These are phyloP conservation scores for Thermochaetoides dissita DNA, from an alignment of 2,329 filamentous ascomycete genomes.

Conservation along the genomic window DNA sequence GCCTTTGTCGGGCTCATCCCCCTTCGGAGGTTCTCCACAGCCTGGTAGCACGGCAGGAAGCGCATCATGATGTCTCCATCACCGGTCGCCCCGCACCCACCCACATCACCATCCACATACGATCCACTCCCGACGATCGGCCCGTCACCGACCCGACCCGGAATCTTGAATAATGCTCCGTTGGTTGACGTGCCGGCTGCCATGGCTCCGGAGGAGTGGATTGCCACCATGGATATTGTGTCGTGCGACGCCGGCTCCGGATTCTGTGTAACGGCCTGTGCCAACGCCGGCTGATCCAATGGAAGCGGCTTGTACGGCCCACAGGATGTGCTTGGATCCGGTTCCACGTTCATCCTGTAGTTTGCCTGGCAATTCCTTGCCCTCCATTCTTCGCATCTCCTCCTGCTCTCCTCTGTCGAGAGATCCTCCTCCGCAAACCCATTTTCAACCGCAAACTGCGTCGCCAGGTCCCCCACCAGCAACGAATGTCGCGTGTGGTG, in stretches of 20 bases:
- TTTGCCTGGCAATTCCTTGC: slow-evolving; percentile 32
- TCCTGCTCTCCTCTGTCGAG: slow-evolving; percentile 26
- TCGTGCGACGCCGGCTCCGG: slow-evolving; percentile 29
- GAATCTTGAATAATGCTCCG: slow-evolving; percentile 38
- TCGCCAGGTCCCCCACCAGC: slow-evolving; percentile 38
- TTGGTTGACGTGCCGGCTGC: slow-evolving; percentile 43
- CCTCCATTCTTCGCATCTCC: slow-evolving; percentile 30
- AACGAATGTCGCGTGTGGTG: slow-evolving; percentile 38
- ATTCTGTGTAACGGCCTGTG: background rate
- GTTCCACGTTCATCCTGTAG: slow-evolving; percentile 32
- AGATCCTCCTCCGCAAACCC: slow-evolving; percentile 34
- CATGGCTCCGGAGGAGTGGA: slow-evolving; percentile 31
- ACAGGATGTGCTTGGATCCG: slow-evolving; percentile 28
- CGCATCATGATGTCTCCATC: slow-evolving; percentile 45
- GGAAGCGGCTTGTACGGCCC: slow-evolving; percentile 31
- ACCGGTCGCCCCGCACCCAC: slow-evolving; percentile 41
- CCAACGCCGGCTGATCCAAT: slow-evolving; percentile 3
- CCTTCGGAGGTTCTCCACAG: slow-evolving; percentile 36
- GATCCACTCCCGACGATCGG: slow-evolving; percentile 41
- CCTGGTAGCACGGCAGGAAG: slow-evolving; percentile 43
- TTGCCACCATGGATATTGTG: slow-evolving; percentile 38
- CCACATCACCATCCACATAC: slow-evolving; percentile 39
- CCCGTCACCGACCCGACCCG: slow-evolving; percentile 41
- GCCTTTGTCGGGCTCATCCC: slow-evolving; percentile 35
- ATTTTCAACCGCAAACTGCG: slow-evolving; percentile 36